Percentiles rank a stretch among this genome's conserved stretches.
These are phyloP conservation scores for Glycine soja DNA, from an alignment of 306 rosid genomes.

Conservation along the genomic window DNA sequence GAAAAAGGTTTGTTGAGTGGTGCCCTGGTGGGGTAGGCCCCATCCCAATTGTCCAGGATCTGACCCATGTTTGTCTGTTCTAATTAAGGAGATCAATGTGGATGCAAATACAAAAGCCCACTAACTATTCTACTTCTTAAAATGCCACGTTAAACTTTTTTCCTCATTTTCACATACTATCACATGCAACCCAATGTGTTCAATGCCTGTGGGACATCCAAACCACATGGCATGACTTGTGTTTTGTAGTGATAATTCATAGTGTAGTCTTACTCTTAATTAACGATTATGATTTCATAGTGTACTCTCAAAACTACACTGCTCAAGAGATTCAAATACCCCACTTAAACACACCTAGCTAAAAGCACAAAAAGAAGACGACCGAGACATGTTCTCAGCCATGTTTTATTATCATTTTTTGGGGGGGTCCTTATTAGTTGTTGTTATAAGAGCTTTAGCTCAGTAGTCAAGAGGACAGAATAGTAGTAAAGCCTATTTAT, in stretches of 20 bases:
- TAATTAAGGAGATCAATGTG: slow-evolving; percentile 38
- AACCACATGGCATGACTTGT: too few species aligned
- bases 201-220: too few species aligned
- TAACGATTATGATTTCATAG: too few species aligned
- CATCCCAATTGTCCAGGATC: slow-evolving; percentile 36
- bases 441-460: not conserved
- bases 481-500: not conserved
- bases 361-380: too few species aligned
- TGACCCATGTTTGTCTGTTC: slow-evolving; percentile 49
- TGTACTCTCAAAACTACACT: too few species aligned
- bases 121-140: not conserved
- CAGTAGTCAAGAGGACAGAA: too few species aligned
- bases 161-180: not conserved
- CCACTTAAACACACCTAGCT: too few species aligned
- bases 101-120: slow-evolving; percentile 37
- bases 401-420: too few species aligned
- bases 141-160: slow-evolving; percentile 47
- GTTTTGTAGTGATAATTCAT: too few species aligned
- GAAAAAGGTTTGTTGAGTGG: slow-evolving; percentile 16
- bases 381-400: too few species aligned
- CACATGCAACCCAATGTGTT: slow-evolving; percentile 61
- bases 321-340: too few species aligned
- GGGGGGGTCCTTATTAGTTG: not conserved
- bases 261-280: too few species aligned
- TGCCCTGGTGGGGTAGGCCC: slow-evolving; percentile 32